Evolutionary conservation across 2,329 filamentous ascomycete genomes (phyloP), one percentile per base, ranked within the genome.

Genomic region (Paradendryphiella salina): DNA sequence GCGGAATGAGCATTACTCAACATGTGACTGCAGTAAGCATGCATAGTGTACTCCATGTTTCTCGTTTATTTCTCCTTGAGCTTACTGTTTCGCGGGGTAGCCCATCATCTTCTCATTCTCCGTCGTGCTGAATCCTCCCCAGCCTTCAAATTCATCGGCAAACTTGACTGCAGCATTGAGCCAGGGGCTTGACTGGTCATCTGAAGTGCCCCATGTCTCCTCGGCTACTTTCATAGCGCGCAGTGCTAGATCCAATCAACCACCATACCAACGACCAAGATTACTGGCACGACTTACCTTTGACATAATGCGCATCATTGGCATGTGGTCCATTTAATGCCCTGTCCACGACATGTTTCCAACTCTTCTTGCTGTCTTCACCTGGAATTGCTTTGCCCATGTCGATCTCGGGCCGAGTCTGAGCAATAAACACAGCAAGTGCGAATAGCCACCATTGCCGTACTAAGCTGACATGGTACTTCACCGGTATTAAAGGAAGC

Each of bases 381-480:
- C 0, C 79, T 70, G 4, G 79, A 77, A 50, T 94, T 80, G 21
- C 50, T 18, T 81, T 79, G 49, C 86, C 82, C n/a, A 83, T 76
- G 46, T 88, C 81, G 49, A 96, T 84, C 50, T 79, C 76, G 0
- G 92, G 94, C 15, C 93, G 81, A 20, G 87, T 76, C 65, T 89
- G 86, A 2, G 85, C 76, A 45, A 96, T 83, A 68, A 94, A 97
- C 9, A 92, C 82, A 0, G 85, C 82, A 34, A 96, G 72, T 0
- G 87, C 84, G 34, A 96, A 82, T 4, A 99, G 76, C 89, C 90
- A 96, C 91, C 94, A 97, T 70, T 96, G 86, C 32, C 88, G 80
- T 7, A 97, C 79, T 4, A 99, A 76, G 17, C 77, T 77, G 37
- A 90, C 71, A 61, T 96, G 93, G 63, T 86, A 87, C 64, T 84